phyloP scores from a whole-genome alignment of 2,329 filamentous ascomycete genomes.

The Penicillium sp. region DNA sequence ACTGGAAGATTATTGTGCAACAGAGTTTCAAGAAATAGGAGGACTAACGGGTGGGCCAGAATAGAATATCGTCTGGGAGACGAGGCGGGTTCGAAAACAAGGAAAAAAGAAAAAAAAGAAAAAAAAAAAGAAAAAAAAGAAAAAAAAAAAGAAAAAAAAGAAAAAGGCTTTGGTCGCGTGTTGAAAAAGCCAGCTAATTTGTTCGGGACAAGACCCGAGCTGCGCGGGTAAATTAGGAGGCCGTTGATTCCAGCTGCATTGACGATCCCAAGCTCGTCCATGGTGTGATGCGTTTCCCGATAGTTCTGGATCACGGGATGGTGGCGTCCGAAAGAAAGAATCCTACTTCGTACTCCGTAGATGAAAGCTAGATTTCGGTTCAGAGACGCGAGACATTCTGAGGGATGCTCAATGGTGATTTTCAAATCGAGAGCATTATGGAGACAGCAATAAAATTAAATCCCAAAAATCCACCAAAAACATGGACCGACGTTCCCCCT shows the following conservation, averaged over 20 bases:
- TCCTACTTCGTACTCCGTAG: background rate
- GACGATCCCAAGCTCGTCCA: constrained; percentile 13
- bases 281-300: constrained; percentile 10
- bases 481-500: background rate
- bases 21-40: no score
- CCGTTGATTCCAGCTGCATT: constrained; percentile 16
- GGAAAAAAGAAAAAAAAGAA: background rate
- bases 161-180: constrained; percentile 4
- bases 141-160: background rate
- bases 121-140: background rate
- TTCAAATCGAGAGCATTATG: no score
- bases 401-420: no score
- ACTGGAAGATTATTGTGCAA: no score
- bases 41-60: no score
- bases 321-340: background rate
- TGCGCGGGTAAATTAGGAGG: constrained; percentile 21
- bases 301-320: background rate
- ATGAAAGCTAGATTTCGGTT: background rate
- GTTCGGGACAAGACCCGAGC: constrained; percentile 15
- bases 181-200: constrained; percentile 8
- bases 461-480: background rate
- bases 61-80: no score
- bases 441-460: no score
- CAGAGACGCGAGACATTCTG: no score
- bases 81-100: background rate